These are phyloP conservation scores for Aspergillus sp. DNA, from an alignment of 2,329 filamentous ascomycete species.

Conservation along the genomic window DNA sequence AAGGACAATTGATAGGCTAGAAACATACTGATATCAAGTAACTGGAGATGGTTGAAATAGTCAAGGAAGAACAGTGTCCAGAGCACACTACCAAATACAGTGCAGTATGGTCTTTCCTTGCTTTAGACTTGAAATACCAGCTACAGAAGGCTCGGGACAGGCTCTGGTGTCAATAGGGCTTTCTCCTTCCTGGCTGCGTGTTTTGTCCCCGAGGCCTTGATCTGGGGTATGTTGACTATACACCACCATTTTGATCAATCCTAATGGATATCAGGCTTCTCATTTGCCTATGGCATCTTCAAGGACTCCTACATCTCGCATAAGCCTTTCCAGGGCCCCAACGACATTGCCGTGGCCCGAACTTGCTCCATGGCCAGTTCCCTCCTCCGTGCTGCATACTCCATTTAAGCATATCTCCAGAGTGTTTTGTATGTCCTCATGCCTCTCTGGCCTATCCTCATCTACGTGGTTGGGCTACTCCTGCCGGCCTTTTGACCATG, in stretches of 20 bases:
- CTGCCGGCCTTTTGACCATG: constrained; percentile 30
- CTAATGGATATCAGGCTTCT: constrained; percentile 46
- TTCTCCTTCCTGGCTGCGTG: constrained; percentile 39
- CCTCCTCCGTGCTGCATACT: background rate
- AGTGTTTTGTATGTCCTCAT: constrained; percentile 20
- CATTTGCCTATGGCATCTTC: constrained; percentile 62
- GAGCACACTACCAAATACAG: no score
- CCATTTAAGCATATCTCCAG: constrained; percentile 7
- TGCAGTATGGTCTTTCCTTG: no score
- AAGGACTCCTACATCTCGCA: constrained; percentile 59
- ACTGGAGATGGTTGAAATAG: no score
- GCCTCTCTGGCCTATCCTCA: constrained; percentile 25
- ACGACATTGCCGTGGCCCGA: constrained; percentile 53
- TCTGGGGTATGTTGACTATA: constrained; percentile 41
- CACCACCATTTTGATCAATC: background rate
- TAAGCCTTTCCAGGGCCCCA: constrained; percentile 45
- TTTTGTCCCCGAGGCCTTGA: constrained; percentile 46
- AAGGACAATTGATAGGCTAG: no score
- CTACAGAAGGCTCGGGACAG: no score
- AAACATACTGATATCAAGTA: no score
- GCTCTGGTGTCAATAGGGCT: no score
- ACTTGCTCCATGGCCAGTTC: constrained; percentile 49
- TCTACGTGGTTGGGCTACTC: constrained; percentile 18
- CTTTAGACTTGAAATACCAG: no score
- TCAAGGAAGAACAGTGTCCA: no score